Conservation (phyloP, 768 basidiomycete species). For the Artomyces pyxidatus region DNA sequence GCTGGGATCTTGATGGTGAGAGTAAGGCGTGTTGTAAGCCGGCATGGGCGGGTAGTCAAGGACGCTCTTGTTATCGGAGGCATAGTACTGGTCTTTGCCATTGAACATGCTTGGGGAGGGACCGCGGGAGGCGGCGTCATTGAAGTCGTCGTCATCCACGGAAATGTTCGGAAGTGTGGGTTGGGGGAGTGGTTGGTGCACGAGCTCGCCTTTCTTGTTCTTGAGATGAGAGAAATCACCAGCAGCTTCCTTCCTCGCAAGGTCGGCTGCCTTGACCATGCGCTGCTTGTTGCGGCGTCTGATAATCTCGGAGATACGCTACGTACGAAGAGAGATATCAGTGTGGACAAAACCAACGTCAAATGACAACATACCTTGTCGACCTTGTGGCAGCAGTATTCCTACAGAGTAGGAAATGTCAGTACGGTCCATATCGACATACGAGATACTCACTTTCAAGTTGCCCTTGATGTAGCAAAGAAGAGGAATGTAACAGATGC, state of each 20-base stretch:
- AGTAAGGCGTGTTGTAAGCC: constrained; percentile 57
- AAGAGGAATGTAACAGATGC: constrained; percentile 86
- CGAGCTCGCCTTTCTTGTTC: constrained; percentile 84
- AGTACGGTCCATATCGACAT: constrained; percentile 3
- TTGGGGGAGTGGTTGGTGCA: constrained; percentile 77
- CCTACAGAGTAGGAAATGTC: constrained; percentile 33
- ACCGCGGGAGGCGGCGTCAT: constrained; percentile 50
- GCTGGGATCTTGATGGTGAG: constrained; percentile 42
- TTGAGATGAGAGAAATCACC: constrained; percentile 89
- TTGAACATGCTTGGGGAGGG: constrained; percentile 42
- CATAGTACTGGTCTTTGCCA: constrained; percentile 40
- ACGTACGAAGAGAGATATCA: constrained; percentile 11
- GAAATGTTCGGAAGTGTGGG: constrained; percentile 91
- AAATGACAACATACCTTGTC: constrained; percentile 62
- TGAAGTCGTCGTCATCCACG: constrained; percentile 70
- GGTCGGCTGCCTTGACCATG: constrained; percentile 65
- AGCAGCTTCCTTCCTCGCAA: constrained; percentile 85
- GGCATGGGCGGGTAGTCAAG: constrained; percentile 67
- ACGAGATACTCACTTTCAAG: constrained; percentile 60
- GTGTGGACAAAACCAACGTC: background rate
- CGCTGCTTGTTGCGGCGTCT: constrained; percentile 87
- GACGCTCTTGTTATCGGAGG: constrained; percentile 39
- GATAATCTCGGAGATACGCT: constrained; percentile 92
- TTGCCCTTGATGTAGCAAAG: constrained; percentile 95
- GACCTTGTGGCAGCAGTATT: constrained; percentile 98